Base-by-base conservation (phyloP, 2,329 filamentous ascomycete species). In the Ascochyta viciae-villosae region DNA sequence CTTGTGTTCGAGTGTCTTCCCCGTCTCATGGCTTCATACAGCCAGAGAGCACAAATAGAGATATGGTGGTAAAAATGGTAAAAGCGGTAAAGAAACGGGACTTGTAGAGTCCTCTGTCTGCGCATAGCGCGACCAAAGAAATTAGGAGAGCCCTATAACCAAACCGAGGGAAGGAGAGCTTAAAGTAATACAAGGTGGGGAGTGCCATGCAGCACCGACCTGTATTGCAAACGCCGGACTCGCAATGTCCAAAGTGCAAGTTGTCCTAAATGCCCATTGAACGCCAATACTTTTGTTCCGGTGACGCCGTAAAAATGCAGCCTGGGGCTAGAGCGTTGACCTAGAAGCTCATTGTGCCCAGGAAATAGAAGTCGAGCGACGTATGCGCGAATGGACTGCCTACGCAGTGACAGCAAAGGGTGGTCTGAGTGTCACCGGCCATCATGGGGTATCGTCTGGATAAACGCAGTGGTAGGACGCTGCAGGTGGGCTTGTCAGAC, bases 251-350 rank as follows among this genome's bases (percentile, higher is more conserved):
- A 63, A 55, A 50, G 53, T 57, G 52, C 61, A 61, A 60, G 63
- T 61, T 61, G 62, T 64, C 59, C 65, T 65, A 68, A 31, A 74
- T 73, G 72, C 72, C 72, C 62, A 54, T 66, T 65, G 57, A 74
- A 75, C 73, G 72, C 75, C 73, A 68, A 66, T 72, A 73, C 71
- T 73, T 75, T 71, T 66, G 65, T 46, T 52, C 70, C 74, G 70
- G 62, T 71, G 72, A 76, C 75, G 74, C 75, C 75, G 64, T 75
- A 51, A 74, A 19, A 75, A 76, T 77, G 75, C 74, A 74, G 65
- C 65, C 67, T 68, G 63, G 61, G 60, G 67, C 57, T 60, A 50
- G 60, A 63, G 62, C 59, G 56, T 55, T 49, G 39, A 49, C 55
- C 41, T 49, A 47, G 48, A 55, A 60, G 67, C 58, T 63, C 54